A percentile compares a stretch with the other conserved stretches of the same genome.
Evolutionary conservation across 441 rosid genomes (phyloP).

Genomic region (Aleurites moluccanus): DNA sequence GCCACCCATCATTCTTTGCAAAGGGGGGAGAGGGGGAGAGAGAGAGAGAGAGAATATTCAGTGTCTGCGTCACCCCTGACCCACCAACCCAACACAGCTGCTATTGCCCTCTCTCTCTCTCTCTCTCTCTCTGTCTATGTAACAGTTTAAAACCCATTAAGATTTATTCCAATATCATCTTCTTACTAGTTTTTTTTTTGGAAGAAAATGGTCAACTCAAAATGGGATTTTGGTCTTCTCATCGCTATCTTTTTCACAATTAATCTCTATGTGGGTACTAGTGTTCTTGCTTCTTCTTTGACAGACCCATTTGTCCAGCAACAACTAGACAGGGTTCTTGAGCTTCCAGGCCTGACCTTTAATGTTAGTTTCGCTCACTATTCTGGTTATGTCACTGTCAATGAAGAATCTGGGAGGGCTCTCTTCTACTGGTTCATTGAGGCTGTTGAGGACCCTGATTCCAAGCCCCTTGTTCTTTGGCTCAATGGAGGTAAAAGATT

Average conservation of each 20-base stretch:
- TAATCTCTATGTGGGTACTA: conserved; percentile 34
- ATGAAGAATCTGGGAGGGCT: conserved; percentile 64
- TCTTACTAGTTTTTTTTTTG: background rate
- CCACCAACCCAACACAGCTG: background rate
- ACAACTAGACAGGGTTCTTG: conserved; percentile 53
- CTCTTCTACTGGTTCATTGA: conserved; percentile 89
- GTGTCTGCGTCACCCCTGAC: too few species aligned
- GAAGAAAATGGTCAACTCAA: conserved; percentile 39
- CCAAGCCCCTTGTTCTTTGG: conserved; percentile 94
- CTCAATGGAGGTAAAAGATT: conserved; percentile 77
- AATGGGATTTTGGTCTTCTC: conserved; percentile 16
- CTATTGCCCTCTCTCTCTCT: background rate
- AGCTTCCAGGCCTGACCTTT: conserved; percentile 75
- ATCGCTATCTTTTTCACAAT: conserved; percentile 25
- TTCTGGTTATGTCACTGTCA: conserved; percentile 75
- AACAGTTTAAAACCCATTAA: background rate
- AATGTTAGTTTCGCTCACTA: conserved; percentile 65
- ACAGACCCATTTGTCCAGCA: conserved; percentile 42
- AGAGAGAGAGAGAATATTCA: too few species aligned
- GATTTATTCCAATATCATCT: background rate
- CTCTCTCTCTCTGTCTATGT: background rate
- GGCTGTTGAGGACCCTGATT: conserved; percentile 69
- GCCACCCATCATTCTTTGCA: too few species aligned
- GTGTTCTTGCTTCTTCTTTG: conserved; percentile 19
- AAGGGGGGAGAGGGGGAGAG: too few species aligned